A percentile compares a stretch with the other conserved stretches of the same genome.
Conservation (phyloP, 352 stramenopile genomes). For the Globisporangium cystogenes region DNA sequence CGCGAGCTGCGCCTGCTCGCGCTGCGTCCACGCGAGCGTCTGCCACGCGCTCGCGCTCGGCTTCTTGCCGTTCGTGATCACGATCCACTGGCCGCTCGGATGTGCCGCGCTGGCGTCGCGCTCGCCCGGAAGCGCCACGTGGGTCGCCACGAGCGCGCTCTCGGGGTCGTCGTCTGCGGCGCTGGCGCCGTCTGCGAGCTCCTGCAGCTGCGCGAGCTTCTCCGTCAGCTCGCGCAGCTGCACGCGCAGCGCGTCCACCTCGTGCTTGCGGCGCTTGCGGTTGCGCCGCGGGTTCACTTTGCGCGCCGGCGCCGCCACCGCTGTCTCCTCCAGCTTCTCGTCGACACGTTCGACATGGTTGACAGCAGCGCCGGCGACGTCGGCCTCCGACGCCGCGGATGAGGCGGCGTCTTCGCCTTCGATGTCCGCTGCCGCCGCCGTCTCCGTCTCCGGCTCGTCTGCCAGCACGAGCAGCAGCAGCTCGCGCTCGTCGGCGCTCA, state of each 20-base stretch:
- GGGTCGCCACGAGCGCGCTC: neutral
- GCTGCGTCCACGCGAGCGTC: constrained; percentile 23
- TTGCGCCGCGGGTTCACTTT: constrained; percentile 7
- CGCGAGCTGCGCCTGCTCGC: constrained; percentile 20
- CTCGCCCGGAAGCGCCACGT: neutral
- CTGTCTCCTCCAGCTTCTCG: too few species aligned
- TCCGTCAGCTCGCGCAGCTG: constrained; percentile 1
- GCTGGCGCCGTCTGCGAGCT: neutral
- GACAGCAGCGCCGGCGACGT: neutral
- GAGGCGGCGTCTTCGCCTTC: too few species aligned
- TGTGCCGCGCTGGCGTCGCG: neutral
- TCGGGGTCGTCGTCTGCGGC: neutral
- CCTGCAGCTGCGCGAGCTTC: constrained; percentile 1
- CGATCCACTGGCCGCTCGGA: neutral
- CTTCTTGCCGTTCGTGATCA: neutral
- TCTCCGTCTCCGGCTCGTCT: neutral
- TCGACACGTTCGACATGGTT: too few species aligned
- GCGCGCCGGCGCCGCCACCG: too few species aligned
- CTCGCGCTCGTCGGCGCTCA: constrained; percentile 2
- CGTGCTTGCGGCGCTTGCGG: constrained; percentile 11
- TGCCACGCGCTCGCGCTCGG: constrained; percentile 16
- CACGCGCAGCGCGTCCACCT: constrained; percentile 2
- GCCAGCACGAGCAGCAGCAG: constrained; percentile 3
- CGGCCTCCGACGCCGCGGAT: neutral
- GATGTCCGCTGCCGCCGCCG: neutral